These are phyloP conservation scores for Pseudophaeomoniella oleicola DNA, from an alignment of 2,329 filamentous ascomycete species.

Conservation along the genomic window DNA sequence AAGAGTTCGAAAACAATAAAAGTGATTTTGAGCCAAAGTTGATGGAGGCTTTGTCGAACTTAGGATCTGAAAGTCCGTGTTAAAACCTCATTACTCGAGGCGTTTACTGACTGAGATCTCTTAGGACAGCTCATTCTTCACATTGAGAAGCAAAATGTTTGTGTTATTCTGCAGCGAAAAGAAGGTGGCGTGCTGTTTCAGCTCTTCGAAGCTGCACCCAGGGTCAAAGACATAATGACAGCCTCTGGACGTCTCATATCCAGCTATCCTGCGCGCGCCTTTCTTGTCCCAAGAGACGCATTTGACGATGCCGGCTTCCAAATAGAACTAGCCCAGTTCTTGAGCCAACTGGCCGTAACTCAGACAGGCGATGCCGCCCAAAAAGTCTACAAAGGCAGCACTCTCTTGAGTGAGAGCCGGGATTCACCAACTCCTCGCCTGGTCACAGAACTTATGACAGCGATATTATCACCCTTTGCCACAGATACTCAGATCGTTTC, in stretches of 20 bases:
- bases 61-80: too few species aligned
- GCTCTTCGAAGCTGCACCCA: conserved; percentile 32
- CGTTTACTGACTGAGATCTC: too few species aligned
- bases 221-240: conserved; percentile 21
- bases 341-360: conserved; percentile 23
- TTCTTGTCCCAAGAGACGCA: conserved; percentile 14
- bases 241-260: conserved; percentile 27
- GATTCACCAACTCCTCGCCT: conserved; percentile 36
- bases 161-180: too few species aligned
- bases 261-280: conserved; percentile 28
- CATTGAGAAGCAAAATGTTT: too few species aligned
- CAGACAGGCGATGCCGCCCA: conserved; percentile 18
- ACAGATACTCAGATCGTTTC: conserved; percentile 8
- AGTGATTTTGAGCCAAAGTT: too few species aligned
- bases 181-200: conserved; percentile 19
- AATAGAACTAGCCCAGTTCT: conserved; percentile 14
- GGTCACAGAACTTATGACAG: conserved; percentile 37
- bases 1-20: too few species aligned
- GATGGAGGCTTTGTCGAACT: too few species aligned
- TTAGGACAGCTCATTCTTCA: too few species aligned
- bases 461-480: conserved; percentile 27
- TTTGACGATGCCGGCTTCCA: conserved; percentile 14
- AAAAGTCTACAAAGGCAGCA: conserved; percentile 23
- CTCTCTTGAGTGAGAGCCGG: conserved; percentile 24
- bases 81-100: too few species aligned